Conservation (phyloP, 768 basidiomycete genomes). For the Pleurotus pulmonarius region DNA sequence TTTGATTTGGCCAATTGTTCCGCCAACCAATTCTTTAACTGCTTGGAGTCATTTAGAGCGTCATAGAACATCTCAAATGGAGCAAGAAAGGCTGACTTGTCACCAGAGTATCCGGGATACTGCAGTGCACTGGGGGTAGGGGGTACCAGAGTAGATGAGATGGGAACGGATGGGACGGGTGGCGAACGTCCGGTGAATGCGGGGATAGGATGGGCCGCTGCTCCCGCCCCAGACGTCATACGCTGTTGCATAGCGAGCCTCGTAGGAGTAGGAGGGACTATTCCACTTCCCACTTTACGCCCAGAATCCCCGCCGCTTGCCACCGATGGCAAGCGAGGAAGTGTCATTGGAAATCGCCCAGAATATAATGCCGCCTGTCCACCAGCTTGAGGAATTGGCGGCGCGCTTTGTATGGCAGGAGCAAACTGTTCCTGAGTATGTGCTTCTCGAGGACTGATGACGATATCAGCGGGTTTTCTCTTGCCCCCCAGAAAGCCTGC, state of each 20-base stretch:
- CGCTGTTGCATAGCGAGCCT: constrained; percentile 48
- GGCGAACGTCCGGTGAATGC: constrained; percentile 41
- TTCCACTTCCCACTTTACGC: constrained; percentile 48
- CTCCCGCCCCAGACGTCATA: constrained; percentile 7
- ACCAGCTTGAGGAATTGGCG: constrained; percentile 55
- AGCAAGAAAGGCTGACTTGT: constrained; percentile 74
- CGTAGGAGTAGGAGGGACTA: constrained; percentile 73
- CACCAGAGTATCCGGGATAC: constrained; percentile 54
- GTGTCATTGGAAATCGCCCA: constrained; percentile 54
- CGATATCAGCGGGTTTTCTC: constrained; percentile 76
- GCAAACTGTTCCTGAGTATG: constrained; percentile 51
- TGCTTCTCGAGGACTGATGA: constrained; percentile 68
- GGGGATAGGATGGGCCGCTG: constrained; percentile 13
- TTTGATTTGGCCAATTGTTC: constrained; percentile 70
- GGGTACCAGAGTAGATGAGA: constrained; percentile 60
- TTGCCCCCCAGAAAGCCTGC: constrained; percentile 55
- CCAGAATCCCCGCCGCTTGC: constrained; percentile 35
- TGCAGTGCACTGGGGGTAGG: constrained; percentile 67
- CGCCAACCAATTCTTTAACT: constrained; percentile 72
- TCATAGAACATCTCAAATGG: constrained; percentile 87
- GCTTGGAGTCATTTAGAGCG: constrained; percentile 73
- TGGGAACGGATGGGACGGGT: constrained; percentile 62
- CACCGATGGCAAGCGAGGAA: constrained; percentile 60
- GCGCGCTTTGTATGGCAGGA: constrained; percentile 75
- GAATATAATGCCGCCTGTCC: constrained; percentile 34